A percentile compares a stretch with the other conserved stretches of the same genome.
phyloP scores from a whole-genome alignment of 257 asterid species.

The Solanum sitiens region DNA sequence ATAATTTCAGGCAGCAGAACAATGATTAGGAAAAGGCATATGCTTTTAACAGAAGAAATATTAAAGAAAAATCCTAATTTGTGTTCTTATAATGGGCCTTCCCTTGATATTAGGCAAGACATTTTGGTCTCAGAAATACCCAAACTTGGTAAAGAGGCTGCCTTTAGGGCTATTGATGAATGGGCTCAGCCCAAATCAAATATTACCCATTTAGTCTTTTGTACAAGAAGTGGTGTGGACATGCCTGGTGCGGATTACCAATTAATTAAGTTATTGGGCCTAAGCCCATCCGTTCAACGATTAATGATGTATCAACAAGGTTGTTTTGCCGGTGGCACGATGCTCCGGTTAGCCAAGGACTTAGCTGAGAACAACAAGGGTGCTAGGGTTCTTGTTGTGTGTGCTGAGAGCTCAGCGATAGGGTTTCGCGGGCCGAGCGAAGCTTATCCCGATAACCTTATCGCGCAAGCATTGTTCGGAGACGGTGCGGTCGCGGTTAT shows the following conservation, averaged over 20 bases:
- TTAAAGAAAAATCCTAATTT: neutral
- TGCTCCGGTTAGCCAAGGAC: conserved; percentile 1
- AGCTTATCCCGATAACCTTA: neutral
- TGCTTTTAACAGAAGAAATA: conserved; percentile 3
- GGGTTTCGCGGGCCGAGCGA: neutral
- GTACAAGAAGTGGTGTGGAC: conserved; percentile 1
- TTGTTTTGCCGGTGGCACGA: neutral
- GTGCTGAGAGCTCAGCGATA: neutral
- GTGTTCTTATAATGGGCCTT: neutral
- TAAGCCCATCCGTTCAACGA: neutral
- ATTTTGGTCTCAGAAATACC: neutral
- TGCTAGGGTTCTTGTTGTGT: neutral
- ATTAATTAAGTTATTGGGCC: neutral
- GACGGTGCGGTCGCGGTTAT: neutral
- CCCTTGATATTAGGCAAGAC: neutral
- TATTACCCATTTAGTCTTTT: conserved; percentile 1
- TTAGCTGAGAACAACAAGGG: neutral
- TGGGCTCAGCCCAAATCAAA: neutral
- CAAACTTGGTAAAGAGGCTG: conserved; percentile 2
- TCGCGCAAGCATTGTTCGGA: neutral
- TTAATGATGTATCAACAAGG: conserved; percentile 4
- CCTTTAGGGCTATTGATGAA: neutral
- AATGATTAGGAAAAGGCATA: neutral
- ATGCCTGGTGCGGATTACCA: conserved; percentile 8
- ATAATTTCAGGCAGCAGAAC: neutral